These are phyloP conservation scores for Petunia hybrid DNA, from an alignment of 305 asterid genomes.

Conservation along the genomic window DNA sequence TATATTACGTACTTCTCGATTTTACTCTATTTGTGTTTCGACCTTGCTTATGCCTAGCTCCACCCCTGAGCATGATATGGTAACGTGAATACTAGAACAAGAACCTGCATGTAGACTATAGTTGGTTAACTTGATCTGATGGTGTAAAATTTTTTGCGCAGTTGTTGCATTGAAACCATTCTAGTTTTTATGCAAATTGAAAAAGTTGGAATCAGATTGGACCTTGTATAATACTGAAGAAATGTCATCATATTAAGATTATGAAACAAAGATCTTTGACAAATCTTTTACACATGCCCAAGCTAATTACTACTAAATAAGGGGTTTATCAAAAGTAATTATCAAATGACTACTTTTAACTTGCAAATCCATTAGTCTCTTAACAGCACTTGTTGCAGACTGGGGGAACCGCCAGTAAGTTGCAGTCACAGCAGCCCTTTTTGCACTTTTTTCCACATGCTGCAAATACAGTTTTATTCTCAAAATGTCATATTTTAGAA, in stretches of 20 bases:
- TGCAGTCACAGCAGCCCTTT: conserved; percentile 2
- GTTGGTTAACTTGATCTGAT: too few relatives aligned
- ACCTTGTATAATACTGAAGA: background rate
- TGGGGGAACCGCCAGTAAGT: background rate
- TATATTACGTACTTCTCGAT: too few relatives aligned
- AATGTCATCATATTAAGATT: background rate
- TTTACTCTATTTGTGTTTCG: too few relatives aligned
- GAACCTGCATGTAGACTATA: too few relatives aligned
- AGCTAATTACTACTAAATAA: background rate
- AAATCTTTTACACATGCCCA: background rate
- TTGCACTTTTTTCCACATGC: conserved; percentile 12
- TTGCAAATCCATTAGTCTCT: background rate
- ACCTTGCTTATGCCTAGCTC: too few relatives aligned
- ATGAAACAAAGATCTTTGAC: background rate
- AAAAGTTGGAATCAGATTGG: background rate
- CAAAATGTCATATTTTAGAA: background rate
- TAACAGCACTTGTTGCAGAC: background rate
- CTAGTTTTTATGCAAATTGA: too few relatives aligned
- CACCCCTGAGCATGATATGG: too few relatives aligned
- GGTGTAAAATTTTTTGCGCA: too few relatives aligned
- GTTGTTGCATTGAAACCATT: too few relatives aligned
- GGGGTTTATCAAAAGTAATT: background rate
- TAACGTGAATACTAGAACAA: too few relatives aligned
- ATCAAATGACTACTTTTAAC: background rate
- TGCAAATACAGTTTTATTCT: background rate